Evolutionary conservation across 1,139 yeast genomes (phyloP).

Genomic region (Suhomyces atakaporum): DNA sequence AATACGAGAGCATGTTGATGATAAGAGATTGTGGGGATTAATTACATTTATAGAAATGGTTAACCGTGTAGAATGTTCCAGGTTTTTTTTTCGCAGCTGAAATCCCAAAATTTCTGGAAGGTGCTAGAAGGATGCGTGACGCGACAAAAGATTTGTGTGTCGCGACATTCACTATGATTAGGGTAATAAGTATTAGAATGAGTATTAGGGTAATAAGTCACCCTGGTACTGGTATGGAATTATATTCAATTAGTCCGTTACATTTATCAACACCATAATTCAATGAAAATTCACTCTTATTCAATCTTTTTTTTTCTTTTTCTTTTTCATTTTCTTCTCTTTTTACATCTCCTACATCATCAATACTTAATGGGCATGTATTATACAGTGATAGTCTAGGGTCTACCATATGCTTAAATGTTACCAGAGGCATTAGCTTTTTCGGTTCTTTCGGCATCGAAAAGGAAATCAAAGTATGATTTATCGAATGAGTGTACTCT

Average conservation of each 20-base stretch:
- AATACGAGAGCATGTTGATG: conserved; percentile 12
- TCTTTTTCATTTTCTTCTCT: too few relatives aligned
- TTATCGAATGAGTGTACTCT: conserved; percentile 94
- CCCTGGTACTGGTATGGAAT: too few relatives aligned
- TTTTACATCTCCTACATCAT: too few relatives aligned
- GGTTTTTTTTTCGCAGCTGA: conserved; percentile 13
- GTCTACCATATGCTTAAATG: conserved; percentile 14
- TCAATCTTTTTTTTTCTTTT: too few relatives aligned
- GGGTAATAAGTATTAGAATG: too few relatives aligned
- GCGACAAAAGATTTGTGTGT: too few relatives aligned
- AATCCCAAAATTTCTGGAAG: conserved; percentile 8
- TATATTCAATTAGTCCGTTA: too few relatives aligned
- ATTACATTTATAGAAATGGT: conserved; percentile 3
- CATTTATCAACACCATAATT: too few relatives aligned
- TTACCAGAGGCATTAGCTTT: conserved; percentile 43
- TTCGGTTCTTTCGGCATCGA: conserved; percentile 81
- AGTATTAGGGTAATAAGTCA: too few relatives aligned
- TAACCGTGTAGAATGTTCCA: conserved; percentile 9
- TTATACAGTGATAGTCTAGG: conserved; percentile 10
- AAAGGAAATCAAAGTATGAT: conserved; percentile 87
- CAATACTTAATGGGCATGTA: too few relatives aligned
- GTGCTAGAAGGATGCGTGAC: conserved; percentile 10
- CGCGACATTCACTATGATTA: conserved; percentile 2
- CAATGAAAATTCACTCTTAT: too few relatives aligned
- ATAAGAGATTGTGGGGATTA: background rate